Conservation (phyloP, 2,329 filamentous ascomycete species). For the Epichloe sylvatica region DNA sequence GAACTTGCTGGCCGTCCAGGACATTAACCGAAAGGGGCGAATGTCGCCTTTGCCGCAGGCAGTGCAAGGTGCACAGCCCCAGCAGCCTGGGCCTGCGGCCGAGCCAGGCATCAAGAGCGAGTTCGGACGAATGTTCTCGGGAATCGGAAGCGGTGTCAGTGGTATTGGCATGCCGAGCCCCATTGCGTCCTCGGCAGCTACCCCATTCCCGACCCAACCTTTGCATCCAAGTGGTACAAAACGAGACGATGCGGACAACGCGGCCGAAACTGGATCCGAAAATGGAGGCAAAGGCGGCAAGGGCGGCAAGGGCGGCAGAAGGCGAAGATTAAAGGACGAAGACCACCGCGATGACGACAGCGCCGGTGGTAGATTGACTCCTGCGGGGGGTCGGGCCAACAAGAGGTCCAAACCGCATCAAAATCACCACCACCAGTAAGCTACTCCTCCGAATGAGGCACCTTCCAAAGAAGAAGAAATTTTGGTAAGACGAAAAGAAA, state of each 20-base stretch:
- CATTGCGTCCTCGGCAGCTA: conserved; percentile 25
- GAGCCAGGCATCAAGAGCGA: conserved; percentile 90
- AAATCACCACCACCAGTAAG: conserved; percentile 56
- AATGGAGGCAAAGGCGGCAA: conserved; percentile 29
- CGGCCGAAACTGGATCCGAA: conserved; percentile 29
- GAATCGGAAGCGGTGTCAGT: conserved; percentile 54
- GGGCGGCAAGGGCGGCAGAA: conserved; percentile 32
- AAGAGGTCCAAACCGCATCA: conserved; percentile 56
- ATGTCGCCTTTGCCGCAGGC: conserved; percentile 84
- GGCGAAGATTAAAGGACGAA: conserved; percentile 66
- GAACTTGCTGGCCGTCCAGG: conserved; percentile 64
- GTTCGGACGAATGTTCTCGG: conserved; percentile 87
- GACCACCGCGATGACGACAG: conserved; percentile 54
- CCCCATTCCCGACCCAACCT: conserved; percentile 25
- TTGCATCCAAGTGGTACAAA: conserved; percentile 23
- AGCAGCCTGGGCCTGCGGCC: conserved; percentile 61
- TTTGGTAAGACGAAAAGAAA: background rate
- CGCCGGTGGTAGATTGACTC: conserved; percentile 48
- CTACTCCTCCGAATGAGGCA: conserved; percentile 8
- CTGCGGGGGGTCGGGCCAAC: conserved; percentile 38
- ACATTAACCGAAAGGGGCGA: conserved; percentile 67
- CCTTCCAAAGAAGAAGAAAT: background rate
- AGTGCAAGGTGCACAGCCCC: conserved; percentile 79
- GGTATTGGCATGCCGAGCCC: conserved; percentile 39
- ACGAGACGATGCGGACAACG: conserved; percentile 37